Percentiles rank a stretch among this genome's conserved stretches.
phyloP scores from a whole-genome alignment of 371 early-diverging fungal species.

The Actinomucor elegans region DNA sequence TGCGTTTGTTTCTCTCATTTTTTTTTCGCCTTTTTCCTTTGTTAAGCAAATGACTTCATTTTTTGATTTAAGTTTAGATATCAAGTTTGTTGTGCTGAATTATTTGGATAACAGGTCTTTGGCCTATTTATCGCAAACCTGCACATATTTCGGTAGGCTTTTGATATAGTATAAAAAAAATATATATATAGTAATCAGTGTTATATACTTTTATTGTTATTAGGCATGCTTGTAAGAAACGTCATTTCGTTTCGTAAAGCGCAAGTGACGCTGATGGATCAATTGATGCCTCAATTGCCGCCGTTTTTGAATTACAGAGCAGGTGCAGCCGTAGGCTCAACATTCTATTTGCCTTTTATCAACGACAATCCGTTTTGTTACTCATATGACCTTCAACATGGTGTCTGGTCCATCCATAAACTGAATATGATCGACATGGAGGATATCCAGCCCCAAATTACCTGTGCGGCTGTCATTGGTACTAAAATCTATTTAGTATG shows the following conservation, averaged over 20 bases:
- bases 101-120: constrained; percentile 22
- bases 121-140: constrained; percentile 18
- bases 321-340: constrained; percentile 19
- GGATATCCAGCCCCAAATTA: constrained; percentile 21
- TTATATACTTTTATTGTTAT: not conserved
- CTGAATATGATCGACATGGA: constrained; percentile 5
- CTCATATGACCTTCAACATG: constrained; percentile 17
- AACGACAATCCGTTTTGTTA: constrained; percentile 23
- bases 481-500: constrained; percentile 25
- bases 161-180: not conserved
- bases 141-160: constrained; percentile 22
- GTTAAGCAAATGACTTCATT: too few species aligned
- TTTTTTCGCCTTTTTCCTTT: not conserved
- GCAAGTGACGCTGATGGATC: constrained; percentile 2
- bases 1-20: too few species aligned
- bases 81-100: constrained; percentile 8
- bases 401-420: constrained; percentile 13
- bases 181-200: not conserved
- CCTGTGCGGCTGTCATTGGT: constrained; percentile 22
- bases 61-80: constrained; percentile 20
- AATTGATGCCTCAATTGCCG: constrained; percentile 6
- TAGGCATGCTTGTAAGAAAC: constrained; percentile 16
- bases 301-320: constrained; percentile 23
- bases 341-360: constrained; percentile 32
- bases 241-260: constrained; percentile 11